phyloP scores from a whole-genome alignment of 805 yeast genomes.

The Kazachstania martiniae region DNA sequence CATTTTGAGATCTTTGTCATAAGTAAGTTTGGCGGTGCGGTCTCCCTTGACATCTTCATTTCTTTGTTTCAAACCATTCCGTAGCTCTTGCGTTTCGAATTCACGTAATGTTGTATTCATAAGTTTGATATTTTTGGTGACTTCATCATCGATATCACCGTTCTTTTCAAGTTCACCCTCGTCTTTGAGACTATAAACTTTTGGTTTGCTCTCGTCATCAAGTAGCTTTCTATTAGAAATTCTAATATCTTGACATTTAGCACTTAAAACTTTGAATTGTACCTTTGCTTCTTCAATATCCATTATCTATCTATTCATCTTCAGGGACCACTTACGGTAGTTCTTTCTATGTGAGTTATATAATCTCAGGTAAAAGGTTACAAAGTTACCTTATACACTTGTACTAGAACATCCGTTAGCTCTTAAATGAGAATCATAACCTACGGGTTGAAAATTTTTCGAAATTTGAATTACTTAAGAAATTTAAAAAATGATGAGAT shows the following conservation, averaged over 20 bases:
- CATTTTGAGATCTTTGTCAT: conserved; percentile 17
- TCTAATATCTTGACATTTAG: conserved; percentile 9
- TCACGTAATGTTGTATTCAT: conserved; percentile 18
- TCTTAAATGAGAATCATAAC: too few species aligned
- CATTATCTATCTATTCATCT: neutral
- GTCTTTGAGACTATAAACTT: conserved; percentile 16
- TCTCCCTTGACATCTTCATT: conserved; percentile 4
- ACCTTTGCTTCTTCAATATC: neutral
- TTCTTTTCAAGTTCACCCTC: conserved; percentile 1
- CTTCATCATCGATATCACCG: neutral
- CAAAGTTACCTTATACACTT: too few species aligned
- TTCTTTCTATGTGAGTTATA: too few species aligned
- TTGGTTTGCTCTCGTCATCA: conserved; percentile 15
- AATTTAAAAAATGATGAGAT: too few species aligned
- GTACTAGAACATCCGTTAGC: too few species aligned
- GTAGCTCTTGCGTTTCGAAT: conserved; percentile 8
- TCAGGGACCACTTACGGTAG: too few species aligned
- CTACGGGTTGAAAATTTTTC: too few species aligned
- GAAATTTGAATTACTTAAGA: too few species aligned
- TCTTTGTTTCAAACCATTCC: conserved; percentile 10
- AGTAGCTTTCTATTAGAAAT: conserved; percentile 17
- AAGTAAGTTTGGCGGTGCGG: conserved; percentile 3
- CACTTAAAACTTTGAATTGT: conserved; percentile 11
- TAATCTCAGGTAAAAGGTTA: too few species aligned
- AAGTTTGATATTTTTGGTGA: conserved; percentile 3